These are phyloP conservation scores for Purpureocillium takamizusanense DNA, from an alignment of 2,329 filamentous ascomycete species.

Conservation along the genomic window DNA sequence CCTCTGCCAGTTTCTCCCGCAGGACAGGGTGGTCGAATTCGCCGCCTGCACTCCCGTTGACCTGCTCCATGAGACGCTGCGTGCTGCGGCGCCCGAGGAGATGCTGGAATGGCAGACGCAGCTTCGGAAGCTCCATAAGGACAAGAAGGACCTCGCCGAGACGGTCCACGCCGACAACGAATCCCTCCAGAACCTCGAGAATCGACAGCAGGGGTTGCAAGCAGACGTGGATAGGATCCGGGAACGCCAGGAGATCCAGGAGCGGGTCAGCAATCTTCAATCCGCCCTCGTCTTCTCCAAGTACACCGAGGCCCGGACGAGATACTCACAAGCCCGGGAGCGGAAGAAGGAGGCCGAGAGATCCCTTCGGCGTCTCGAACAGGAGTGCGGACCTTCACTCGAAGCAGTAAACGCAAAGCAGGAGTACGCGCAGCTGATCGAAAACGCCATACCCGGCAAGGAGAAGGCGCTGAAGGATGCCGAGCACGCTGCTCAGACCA, in stretches of 20 bases:
- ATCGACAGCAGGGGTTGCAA: slow-evolving; percentile 64
- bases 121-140: slow-evolving; percentile 60
- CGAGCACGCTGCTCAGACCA: slow-evolving; percentile 40
- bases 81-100: slow-evolving; percentile 74
- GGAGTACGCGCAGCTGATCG: slow-evolving; percentile 51
- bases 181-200: slow-evolving; percentile 57
- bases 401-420: slow-evolving; percentile 62
- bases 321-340: slow-evolving; percentile 42
- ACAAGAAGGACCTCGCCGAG: slow-evolving; percentile 54
- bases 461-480: slow-evolving; percentile 42
- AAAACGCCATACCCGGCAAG: slow-evolving; percentile 44
- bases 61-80: slow-evolving; percentile 74
- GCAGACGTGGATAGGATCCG: slow-evolving; percentile 76
- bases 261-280: slow-evolving; percentile 55
- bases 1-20: slow-evolving; percentile 90
- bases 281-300: slow-evolving; percentile 56
- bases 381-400: slow-evolving; percentile 55
- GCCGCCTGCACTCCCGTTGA: slow-evolving; percentile 74
- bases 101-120: slow-evolving; percentile 72
- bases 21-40: slow-evolving; percentile 93
- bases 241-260: slow-evolving; percentile 61
- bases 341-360: slow-evolving; percentile 43
- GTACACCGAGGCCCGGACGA: slow-evolving; percentile 47
- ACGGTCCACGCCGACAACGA: slow-evolving; percentile 52
- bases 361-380: slow-evolving; percentile 51